Base-by-base conservation (phyloP, 441 rosid genomes). In the Raphanus hybrid region DNA sequence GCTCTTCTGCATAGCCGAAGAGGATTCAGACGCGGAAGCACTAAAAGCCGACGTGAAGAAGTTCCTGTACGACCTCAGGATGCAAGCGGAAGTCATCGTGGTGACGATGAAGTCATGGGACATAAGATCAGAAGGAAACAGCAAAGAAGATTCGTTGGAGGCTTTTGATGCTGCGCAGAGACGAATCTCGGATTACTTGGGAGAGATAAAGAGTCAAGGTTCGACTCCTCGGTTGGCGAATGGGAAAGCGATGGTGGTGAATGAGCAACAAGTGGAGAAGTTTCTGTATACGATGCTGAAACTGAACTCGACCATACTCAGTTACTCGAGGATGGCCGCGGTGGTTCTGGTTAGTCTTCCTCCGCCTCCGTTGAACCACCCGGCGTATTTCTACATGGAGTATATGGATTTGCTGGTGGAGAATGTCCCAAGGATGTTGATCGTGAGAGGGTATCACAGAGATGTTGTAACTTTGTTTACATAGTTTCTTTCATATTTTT, bases 61-160 rank as follows among this genome's bases (percentile, higher is more conserved):
- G 83, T 96, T 96, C 61, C 86, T 96, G 14, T 96, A 96, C 45
- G 99, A 96, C 84, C 99, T 96, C 14, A 91, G 99, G 64, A 96
- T 96, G 99, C 98, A 93, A 10, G 98, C 99, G 2, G 99, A 93
- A 85, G 99, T 96, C 27, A 93, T 96, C 16, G 98, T 96, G 8
- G 81, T 93, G 63, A 83, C 99, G 6, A 91, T 96, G 93, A 96
- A 85, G 76, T 91, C 98, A 10, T 96, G 99, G 98, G 98, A 96
- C 67, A 79, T 78, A 34, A 84, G 86, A 71, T 82, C 79, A 5
- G 97, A 92, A 29, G 88, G 86, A 9, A 90, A 86, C 77, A 89
- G 81, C 73, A 92, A 96, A 11, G 99, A 96, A 72, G 81, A 81
- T 64, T 92, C 97, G 2, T 37, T 88, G 45, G 98, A 88, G 77